These are phyloP conservation scores for Aspergillus neotritici DNA, from an alignment of 2,329 filamentous ascomycete species.

Conservation along the genomic window DNA sequence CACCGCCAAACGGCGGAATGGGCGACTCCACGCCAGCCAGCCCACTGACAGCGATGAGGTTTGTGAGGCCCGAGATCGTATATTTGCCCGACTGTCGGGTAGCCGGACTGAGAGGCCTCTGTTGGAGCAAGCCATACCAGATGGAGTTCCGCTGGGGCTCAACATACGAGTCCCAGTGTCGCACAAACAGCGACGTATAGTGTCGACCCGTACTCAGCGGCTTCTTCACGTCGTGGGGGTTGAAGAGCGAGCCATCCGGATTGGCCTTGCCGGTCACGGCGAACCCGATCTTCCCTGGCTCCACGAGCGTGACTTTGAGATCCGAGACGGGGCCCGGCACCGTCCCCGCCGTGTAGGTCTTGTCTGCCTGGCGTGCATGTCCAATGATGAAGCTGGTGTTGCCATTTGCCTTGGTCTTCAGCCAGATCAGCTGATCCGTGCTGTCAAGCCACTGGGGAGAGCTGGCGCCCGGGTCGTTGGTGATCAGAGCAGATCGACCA, in stretches of 20 bases:
- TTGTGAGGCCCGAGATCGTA: constrained; percentile 39
- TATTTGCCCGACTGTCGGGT: constrained; percentile 36
- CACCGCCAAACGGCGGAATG: constrained; percentile 45
- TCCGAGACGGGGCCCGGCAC: constrained; percentile 43
- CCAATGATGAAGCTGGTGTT: constrained; percentile 44
- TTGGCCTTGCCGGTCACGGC: constrained; percentile 45
- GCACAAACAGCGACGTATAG: constrained; percentile 48
- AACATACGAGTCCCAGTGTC: constrained; percentile 50
- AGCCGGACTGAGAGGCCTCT: constrained; percentile 32
- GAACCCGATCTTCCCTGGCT: constrained; percentile 40
- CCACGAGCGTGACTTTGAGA: constrained; percentile 41
- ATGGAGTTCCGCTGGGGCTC: constrained; percentile 47
- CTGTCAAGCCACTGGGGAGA: constrained; percentile 45
- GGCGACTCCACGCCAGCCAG: constrained; percentile 41
- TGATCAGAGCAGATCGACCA: constrained; percentile 38
- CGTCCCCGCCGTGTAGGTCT: constrained; percentile 42
- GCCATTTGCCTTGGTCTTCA: constrained; percentile 42
- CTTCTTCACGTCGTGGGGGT: constrained; percentile 46
- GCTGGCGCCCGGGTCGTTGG: constrained; percentile 41
- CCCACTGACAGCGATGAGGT: constrained; percentile 37
- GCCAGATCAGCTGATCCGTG: constrained; percentile 41
- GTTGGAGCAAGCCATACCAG: constrained; percentile 45
- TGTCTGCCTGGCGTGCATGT: constrained; percentile 36
- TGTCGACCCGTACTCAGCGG: constrained; percentile 43
- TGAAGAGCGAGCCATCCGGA: constrained; percentile 44